Evolutionary conservation across 768 basidiomycete genomes (phyloP).

Genomic region (Tricholoma saponaceum): DNA sequence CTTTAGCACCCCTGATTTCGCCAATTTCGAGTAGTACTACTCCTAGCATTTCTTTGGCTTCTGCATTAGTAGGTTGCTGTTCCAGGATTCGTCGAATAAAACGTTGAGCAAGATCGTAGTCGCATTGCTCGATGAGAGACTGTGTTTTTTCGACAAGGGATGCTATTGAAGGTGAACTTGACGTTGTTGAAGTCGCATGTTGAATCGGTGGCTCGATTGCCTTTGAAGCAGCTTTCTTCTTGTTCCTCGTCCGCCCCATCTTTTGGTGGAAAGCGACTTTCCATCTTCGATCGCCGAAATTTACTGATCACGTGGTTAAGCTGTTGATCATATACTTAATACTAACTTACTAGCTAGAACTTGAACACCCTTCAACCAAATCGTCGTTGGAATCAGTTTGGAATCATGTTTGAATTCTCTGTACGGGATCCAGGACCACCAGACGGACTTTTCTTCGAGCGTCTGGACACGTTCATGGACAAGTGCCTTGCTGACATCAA

Average conservation of each 20-base stretch:
- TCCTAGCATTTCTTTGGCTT: constrained; percentile 79
- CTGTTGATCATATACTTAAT: too few relatives aligned
- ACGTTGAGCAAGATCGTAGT: constrained; percentile 74
- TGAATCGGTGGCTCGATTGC: constrained; percentile 21
- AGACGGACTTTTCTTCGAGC: constrained; percentile 58
- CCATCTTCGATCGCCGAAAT: constrained; percentile 9
- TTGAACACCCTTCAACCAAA: neutral
- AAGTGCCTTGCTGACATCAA: constrained; percentile 52
- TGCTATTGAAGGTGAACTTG: constrained; percentile 39
- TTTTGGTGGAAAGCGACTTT: neutral
- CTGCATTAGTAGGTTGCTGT: constrained; percentile 54
- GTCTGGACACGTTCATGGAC: constrained; percentile 60
- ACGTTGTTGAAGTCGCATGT: constrained; percentile 8
- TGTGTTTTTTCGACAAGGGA: constrained; percentile 75
- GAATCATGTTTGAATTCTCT: constrained; percentile 32
- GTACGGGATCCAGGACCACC: constrained; percentile 24
- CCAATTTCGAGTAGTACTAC: constrained; percentile 77
- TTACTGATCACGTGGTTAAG: constrained; percentile 32
- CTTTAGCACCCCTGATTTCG: constrained; percentile 66
- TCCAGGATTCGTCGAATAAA: constrained; percentile 70
- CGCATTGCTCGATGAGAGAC: constrained; percentile 76
- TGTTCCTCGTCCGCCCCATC: constrained; percentile 57
- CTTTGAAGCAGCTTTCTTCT: constrained; percentile 39
- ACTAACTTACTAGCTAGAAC: too few relatives aligned
- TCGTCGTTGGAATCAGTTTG: neutral